Evolutionary conservation across 164 flowering plant genomes (phyloP).

Genomic region (Liquidambar formosana): DNA sequence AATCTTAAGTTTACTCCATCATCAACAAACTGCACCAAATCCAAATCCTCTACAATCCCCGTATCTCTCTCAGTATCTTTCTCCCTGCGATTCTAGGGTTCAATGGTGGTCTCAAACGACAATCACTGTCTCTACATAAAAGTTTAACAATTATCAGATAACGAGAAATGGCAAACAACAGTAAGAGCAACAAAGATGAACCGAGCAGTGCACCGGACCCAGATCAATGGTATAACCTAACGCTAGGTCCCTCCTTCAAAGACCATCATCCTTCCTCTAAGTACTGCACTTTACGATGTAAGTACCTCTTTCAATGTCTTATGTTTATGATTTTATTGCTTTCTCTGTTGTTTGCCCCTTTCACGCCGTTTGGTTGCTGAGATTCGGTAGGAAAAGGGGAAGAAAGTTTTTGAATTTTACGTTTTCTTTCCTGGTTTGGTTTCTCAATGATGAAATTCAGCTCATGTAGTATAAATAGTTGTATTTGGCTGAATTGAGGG

Average conservation of each 20-base stretch:
- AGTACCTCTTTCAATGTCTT: constrained; percentile 16
- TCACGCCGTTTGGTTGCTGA: constrained; percentile 7
- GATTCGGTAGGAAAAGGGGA: background rate
- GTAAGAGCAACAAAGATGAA: constrained; percentile 39
- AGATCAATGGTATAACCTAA: constrained; percentile 70
- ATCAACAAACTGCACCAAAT: too few species aligned
- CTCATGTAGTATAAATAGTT: too few species aligned
- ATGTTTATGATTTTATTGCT: background rate
- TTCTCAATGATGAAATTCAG: too few species aligned
- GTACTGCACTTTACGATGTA: constrained; percentile 84
- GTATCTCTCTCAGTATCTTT: background rate
- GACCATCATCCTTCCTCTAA: constrained; percentile 54
- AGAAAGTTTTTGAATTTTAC: background rate
- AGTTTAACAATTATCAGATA: background rate
- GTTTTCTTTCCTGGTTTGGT: background rate
- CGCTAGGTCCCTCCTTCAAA: constrained; percentile 69
- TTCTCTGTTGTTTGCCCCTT: background rate
- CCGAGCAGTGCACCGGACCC: constrained; percentile 64
- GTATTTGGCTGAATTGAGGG: too few species aligned
- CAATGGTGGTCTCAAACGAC: background rate
- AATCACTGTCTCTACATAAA: too few species aligned
- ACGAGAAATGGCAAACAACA: constrained; percentile 39
- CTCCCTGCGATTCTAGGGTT: constrained; percentile 5
- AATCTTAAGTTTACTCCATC: too few species aligned
- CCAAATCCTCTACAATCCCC: background rate